Evolutionary conservation across 1,139 yeast genomes (phyloP).

Genomic region (Geotrichum europaeum): DNA sequence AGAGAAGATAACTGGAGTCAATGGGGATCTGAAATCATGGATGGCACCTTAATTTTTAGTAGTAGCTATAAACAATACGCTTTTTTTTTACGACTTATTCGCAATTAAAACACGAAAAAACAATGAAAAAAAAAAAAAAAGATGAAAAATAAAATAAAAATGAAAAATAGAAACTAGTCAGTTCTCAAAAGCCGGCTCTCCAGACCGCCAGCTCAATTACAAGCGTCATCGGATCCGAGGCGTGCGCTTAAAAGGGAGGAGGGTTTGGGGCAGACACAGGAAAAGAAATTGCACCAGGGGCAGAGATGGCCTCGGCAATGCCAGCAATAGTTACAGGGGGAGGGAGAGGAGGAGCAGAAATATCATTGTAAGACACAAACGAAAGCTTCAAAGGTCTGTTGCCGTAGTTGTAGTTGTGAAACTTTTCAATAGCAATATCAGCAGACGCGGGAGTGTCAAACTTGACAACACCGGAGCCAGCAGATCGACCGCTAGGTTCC

Average conservation of each 20-base stretch:
- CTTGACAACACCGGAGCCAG: conserved; percentile 80
- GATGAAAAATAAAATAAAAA: background rate
- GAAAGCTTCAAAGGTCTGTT: conserved; percentile 64
- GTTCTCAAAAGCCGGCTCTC: background rate
- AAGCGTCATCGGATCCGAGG: background rate
- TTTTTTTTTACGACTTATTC: background rate
- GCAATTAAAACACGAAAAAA: background rate
- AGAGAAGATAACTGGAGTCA: background rate
- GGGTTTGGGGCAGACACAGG: background rate
- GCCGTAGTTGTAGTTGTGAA: conserved; percentile 78
- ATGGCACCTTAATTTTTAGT: background rate
- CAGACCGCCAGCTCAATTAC: background rate
- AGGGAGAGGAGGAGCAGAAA: conserved; percentile 1
- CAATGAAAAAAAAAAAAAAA: background rate
- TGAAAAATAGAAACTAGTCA: background rate
- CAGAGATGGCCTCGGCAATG: background rate
- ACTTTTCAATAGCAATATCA: conserved; percentile 63
- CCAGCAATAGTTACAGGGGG: conserved; percentile 8
- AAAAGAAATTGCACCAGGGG: background rate
- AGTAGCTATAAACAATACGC: background rate
- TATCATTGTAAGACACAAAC: conserved; percentile 40
- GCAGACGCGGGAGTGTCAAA: conserved; percentile 67
- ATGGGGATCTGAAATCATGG: background rate
- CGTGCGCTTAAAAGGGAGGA: background rate
- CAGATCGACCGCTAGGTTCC: conserved; percentile 59